Conservation (phyloP, 768 basidiomycete genomes). For the Amanita thiersii region DNA sequence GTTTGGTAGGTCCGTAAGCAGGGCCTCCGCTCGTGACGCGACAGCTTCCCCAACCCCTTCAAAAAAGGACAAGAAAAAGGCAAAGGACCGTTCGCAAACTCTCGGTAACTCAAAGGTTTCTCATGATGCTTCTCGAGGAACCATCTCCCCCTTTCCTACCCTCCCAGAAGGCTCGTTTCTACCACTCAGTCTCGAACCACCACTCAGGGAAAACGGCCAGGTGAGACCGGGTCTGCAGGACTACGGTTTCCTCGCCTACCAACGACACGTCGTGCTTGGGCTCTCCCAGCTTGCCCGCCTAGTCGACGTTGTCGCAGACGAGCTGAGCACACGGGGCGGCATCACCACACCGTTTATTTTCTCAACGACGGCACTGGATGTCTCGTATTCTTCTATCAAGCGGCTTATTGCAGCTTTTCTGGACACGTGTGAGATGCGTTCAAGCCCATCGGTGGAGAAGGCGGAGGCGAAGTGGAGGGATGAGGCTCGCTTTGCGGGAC, state of each 20-base stretch:
- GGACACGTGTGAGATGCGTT: slow-evolving; percentile 38
- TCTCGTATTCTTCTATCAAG: slow-evolving; percentile 66
- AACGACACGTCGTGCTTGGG: slow-evolving; percentile 69
- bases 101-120: slow-evolving; percentile 28
- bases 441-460: slow-evolving; percentile 22
- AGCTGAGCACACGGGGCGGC: slow-evolving; percentile 67
- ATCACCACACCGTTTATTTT: slow-evolving; percentile 90
- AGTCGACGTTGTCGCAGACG: slow-evolving; percentile 60
- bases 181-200: slow-evolving; percentile 42
- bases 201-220: slow-evolving; percentile 25
- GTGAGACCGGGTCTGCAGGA: slow-evolving; percentile 31
- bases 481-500: slow-evolving; percentile 77
- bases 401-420: slow-evolving; percentile 78
- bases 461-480: slow-evolving; percentile 61
- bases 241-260: slow-evolving; percentile 71
- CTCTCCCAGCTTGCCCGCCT: slow-evolving; percentile 65
- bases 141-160: slow-evolving; percentile 25
- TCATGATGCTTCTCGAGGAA: slow-evolving; percentile 21
- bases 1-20: slow-evolving; percentile 54
- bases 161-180: slow-evolving; percentile 46
- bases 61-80: slow-evolving; percentile 51
- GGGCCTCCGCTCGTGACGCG: slow-evolving; percentile 27
- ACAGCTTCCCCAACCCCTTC: slow-evolving; percentile 18
- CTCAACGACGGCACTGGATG: slow-evolving; percentile 80
- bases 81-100: slow-evolving; percentile 35